A percentile compares a stretch with the other conserved stretches of the same genome.
Evolutionary conservation across 495 filamentous ascomycete species (phyloP).

Genomic region (Penicillium egyptiacum): DNA sequence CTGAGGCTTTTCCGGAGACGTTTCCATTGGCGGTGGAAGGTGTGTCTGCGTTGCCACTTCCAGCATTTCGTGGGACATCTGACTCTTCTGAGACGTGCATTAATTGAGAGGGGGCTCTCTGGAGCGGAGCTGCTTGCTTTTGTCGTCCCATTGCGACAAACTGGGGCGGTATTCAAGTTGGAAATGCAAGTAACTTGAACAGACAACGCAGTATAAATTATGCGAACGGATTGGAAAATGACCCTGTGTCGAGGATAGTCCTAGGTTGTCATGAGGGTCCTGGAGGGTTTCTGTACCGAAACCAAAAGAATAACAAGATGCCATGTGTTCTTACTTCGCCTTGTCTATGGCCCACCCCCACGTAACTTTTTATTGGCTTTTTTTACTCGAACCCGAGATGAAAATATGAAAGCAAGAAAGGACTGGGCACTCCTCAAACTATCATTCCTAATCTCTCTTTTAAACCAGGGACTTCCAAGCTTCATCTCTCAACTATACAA

Average conservation of each 20-base stretch:
- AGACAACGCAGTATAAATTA: conserved; percentile 2
- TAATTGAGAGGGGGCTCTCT: conserved; percentile 64
- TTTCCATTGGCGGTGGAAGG: conserved; percentile 40
- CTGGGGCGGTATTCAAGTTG: not conserved
- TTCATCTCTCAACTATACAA: not conserved
- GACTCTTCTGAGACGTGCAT: conserved; percentile 39
- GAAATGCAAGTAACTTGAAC: conserved; percentile 5
- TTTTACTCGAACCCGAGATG: conserved; percentile 16
- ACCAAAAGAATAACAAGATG: conserved; percentile 30
- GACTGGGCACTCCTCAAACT: not conserved
- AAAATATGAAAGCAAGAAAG: not conserved
- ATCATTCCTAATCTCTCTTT: not conserved
- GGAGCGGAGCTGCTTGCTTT: conserved; percentile 67
- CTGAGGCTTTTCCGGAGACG: conserved; percentile 28
- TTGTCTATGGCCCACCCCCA: conserved; percentile 29
- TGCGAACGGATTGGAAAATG: not conserved
- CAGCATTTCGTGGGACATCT: conserved; percentile 28
- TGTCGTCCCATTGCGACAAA: conserved; percentile 61
- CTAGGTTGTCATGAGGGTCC: not conserved
- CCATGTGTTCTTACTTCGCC: conserved; percentile 44
- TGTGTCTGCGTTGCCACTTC: conserved; percentile 27
- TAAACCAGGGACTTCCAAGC: not conserved
- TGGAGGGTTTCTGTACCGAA: conserved; percentile 5
- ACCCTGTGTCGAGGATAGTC: not conserved
- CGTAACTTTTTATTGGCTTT: conserved; percentile 1